These are phyloP conservation scores for Suillus ampliporus DNA, from an alignment of 768 basidiomycete genomes.

Conservation along the genomic window DNA sequence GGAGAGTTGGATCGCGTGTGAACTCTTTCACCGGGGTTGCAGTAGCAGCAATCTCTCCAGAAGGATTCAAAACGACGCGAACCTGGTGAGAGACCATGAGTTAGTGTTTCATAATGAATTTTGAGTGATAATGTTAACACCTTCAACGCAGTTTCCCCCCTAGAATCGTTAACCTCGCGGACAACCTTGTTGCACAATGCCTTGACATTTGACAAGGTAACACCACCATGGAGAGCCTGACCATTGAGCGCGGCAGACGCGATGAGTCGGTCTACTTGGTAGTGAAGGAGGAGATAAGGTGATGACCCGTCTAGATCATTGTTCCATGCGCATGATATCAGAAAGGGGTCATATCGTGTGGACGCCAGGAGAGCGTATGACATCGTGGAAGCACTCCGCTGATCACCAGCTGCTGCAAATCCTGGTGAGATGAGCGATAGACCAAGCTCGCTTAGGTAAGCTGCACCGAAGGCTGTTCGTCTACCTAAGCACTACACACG, in stretches of 20 bases:
- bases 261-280: conserved; percentile 65
- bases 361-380: conserved; percentile 52
- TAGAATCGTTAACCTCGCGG: conserved; percentile 23
- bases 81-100: conserved; percentile 43
- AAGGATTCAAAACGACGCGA: conserved; percentile 53
- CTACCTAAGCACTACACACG: too few species aligned
- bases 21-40: conserved; percentile 40
- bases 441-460: too few species aligned
- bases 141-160: conserved; percentile 26
- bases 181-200: conserved; percentile 53
- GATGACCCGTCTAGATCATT: conserved; percentile 56
- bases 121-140: conserved; percentile 13
- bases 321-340: conserved; percentile 61
- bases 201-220: conserved; percentile 49
- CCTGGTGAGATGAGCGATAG: too few species aligned
- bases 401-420: too few species aligned
- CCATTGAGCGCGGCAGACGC: conserved; percentile 54
- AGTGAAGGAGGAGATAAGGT: conserved; percentile 63
- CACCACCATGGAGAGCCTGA: conserved; percentile 47
- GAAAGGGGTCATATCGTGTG: conserved; percentile 60
- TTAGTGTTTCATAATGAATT: conserved; percentile 1
- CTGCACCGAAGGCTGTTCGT: too few species aligned
- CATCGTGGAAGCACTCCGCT: conserved; percentile 15
- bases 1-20: conserved; percentile 45
- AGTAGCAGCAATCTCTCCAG: conserved; percentile 44